Evolutionary conservation across 2,329 filamentous ascomycete species (phyloP), one percentile per base, ranked within the genome.

Genomic region (Nemania diffusa): DNA sequence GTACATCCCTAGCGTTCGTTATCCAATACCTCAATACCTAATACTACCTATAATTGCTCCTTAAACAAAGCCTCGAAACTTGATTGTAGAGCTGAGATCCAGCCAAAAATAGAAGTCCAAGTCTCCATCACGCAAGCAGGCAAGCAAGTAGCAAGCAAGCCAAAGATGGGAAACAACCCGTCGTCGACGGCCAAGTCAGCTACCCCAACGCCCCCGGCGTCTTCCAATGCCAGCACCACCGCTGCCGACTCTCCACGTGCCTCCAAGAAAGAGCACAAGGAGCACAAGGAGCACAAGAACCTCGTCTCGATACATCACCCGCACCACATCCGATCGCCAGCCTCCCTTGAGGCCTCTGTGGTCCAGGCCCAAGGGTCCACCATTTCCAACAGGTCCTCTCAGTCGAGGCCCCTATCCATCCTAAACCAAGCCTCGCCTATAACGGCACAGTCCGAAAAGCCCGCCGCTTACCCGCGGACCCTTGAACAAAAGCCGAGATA

Each of bases 301-400:
- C 85, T 85, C 74, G 84, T 87, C 75, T 82, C 85, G 67, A 83
- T 86, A 70, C 85, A 87, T 71, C 81, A 83, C 69, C 85, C 87
- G 57, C 76, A 75, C 55, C 68, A 77, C 40, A 74, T 75, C 72
- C 83, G 86, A 71, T 85, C 84, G 66, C 84, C 84, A 73, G 88
- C 85, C 62, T 87, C 87, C 56, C 88, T 88, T 66, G 88, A 90
- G 79, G 84, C 85, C 60, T 89, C 88, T 57, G 83, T 88, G 69
- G 84, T 87, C 71, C 87, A 88, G 78, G 88, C 87, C 57, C 84
- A 86, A 64, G 87, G 86, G 72, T 87, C 85, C 64, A 86, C 84
- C 69, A 81, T 81, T 68, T 80, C 81, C 74, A 79, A 79, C 56
- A 82, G 81, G 73, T 82, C 81, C 76, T 77, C 84, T 69, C 84